Evolutionary conservation across 345 rosid species (phyloP).

Genomic region (Moricandia moricandioides): DNA sequence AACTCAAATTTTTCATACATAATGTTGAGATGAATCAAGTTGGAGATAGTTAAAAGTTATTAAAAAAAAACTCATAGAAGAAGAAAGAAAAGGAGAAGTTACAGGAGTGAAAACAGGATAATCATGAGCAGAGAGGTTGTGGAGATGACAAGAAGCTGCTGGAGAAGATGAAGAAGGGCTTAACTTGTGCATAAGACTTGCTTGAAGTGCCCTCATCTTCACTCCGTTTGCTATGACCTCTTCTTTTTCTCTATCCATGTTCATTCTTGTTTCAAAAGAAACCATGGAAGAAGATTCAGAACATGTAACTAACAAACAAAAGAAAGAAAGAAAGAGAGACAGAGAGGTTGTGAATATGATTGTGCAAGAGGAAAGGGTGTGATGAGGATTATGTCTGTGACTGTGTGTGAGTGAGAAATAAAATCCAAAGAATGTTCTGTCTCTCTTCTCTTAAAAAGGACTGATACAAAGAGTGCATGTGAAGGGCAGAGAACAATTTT

Average conservation of each 20-base stretch:
- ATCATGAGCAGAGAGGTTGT: constrained; percentile 76
- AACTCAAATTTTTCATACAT: constrained; percentile 29
- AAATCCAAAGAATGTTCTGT: constrained; percentile 49
- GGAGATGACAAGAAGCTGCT: constrained; percentile 47
- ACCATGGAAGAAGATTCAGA: constrained; percentile 52
- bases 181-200: constrained; percentile 50
- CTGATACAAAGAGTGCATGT: constrained; percentile 46
- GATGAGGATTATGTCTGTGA: constrained; percentile 42
- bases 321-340: neutral
- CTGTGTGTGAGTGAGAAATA: constrained; percentile 34
- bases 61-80: neutral
- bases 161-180: constrained; percentile 47
- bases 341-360: constrained; percentile 30
- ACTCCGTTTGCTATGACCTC: constrained; percentile 89
- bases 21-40: constrained; percentile 13
- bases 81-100: constrained; percentile 30
- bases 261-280: constrained; percentile 42
- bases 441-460: constrained; percentile 38
- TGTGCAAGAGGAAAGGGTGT: constrained; percentile 16
- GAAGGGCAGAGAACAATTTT: constrained; percentile 32
- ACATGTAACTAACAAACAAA: neutral
- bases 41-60: neutral
- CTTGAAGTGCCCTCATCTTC: constrained; percentile 54
- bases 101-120: constrained; percentile 98
- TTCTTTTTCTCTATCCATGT: constrained; percentile 50